Evolutionary conservation across 2,329 filamentous ascomycete species (phyloP).

Genomic region (Pseudocercospora ulei): DNA sequence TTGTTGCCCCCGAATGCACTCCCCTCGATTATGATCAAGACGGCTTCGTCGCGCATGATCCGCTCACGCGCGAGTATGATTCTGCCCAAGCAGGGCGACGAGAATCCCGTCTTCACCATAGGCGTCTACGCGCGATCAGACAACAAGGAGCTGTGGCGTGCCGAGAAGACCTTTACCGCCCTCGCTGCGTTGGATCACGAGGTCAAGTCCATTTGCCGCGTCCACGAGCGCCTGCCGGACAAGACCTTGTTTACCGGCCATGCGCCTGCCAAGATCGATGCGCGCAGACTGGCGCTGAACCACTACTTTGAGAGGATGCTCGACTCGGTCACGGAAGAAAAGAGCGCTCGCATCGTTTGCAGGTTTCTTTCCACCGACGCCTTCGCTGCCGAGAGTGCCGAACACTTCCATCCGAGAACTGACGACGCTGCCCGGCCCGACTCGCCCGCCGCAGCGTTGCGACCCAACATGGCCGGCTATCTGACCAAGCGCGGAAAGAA

Average conservation of each 20-base stretch:
- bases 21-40: constrained; percentile 72
- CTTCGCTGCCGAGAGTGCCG: constrained; percentile 45
- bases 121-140: constrained; percentile 72
- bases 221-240: constrained; percentile 71
- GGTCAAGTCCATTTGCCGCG: constrained; percentile 62
- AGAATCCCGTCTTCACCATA: constrained; percentile 88
- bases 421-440: constrained; percentile 32
- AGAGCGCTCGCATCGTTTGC: constrained; percentile 71
- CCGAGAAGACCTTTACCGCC: constrained; percentile 82
- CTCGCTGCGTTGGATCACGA: constrained; percentile 72
- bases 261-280: constrained; percentile 85
- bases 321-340: constrained; percentile 68
- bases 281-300: constrained; percentile 69
- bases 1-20: constrained; percentile 80
- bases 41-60: constrained; percentile 89
- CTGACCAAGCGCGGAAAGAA: constrained; percentile 96
- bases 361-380: constrained; percentile 67
- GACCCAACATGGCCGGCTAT: constrained; percentile 73
- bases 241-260: constrained; percentile 81
- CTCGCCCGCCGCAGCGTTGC: constrained; percentile 50
- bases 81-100: constrained; percentile 68
- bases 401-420: constrained; percentile 34
- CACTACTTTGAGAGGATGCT: constrained; percentile 76
- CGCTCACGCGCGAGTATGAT: constrained; percentile 80
- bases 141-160: constrained; percentile 73